phyloP scores from a whole-genome alignment of 768 basidiomycete genomes.

The Pleurotus tuoliensis region DNA sequence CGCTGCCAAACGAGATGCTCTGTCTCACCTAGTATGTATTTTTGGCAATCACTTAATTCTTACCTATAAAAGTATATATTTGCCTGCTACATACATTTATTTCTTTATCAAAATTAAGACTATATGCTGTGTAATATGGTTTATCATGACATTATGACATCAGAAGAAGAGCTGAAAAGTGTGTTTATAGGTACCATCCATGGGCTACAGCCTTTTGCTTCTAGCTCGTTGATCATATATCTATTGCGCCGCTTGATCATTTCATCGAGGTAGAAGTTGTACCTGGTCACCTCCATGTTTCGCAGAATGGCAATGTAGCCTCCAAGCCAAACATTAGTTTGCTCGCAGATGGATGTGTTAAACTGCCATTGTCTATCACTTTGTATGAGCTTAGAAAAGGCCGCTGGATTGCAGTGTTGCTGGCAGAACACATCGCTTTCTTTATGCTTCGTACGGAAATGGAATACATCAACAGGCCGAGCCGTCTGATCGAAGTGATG shows the following conservation, averaged over 20 bases:
- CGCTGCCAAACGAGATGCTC: too few relatives aligned
- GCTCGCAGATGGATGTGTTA: constrained; percentile 3
- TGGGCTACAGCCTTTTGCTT: background rate
- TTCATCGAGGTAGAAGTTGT: constrained; percentile 35
- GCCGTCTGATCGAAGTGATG: constrained; percentile 9
- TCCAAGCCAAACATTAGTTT: constrained; percentile 30
- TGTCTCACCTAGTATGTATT: too few relatives aligned
- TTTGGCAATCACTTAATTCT: too few relatives aligned
- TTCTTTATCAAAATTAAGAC: too few relatives aligned
- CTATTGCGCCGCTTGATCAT: constrained; percentile 29
- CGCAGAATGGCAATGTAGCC: constrained; percentile 29
- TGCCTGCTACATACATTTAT: too few relatives aligned
- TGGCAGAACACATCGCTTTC: constrained; percentile 12
- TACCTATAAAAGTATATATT: too few relatives aligned
- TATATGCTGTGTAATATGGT: too few relatives aligned
- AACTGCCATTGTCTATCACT: background rate
- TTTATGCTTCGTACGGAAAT: constrained; percentile 16
- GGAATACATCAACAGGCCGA: constrained; percentile 14
- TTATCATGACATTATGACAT: background rate
- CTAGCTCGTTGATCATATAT: constrained; percentile 9
- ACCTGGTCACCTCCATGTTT: constrained; percentile 28
- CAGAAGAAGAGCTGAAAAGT: background rate
- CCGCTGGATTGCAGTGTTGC: constrained; percentile 12
- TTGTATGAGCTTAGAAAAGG: constrained; percentile 1
- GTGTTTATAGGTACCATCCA: background rate